Evolutionary conservation across 345 rosid species (phyloP), one percentile per base, ranked within the genome.

Genomic region (Gossypium turneri): DNA sequence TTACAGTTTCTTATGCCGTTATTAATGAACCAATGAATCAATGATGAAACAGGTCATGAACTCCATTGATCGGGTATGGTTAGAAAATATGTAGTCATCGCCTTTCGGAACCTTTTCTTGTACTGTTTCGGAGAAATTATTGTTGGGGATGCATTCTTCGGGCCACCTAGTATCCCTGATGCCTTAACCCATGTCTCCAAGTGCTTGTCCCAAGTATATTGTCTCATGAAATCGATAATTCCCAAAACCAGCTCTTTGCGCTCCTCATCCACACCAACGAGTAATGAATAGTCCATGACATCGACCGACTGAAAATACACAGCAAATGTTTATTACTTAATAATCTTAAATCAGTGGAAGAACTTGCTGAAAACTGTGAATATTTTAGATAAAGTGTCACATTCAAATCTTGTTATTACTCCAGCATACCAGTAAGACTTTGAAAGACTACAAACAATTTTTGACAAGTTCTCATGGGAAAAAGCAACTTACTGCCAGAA

Each of bases 191-290:
- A 93, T 13, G 99, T 92, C 90, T 96, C 99, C 77, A 96, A 82
- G 52, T 96, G 98, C 85, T 96, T 96, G 83, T 96, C 99, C 99
- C 99, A 96, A 67, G 99, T 96, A 82, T 96, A 96, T 72, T 96
- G 97, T 86, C 99, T 88, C 92, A 93, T 86, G 90, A 86, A 93
- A 85, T 96, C 99, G 12, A 96, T 96, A 76, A 96, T 96, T 51
- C 99, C 99, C 62, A 96, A 66, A 53, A 96, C 98, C 77, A 96
- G 86, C 78, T 93, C 99, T 61, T 93, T 90, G 41, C 86, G 83
- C 81, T 91, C 98, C 12, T 86, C 86, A 12, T 96, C 99, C 80
- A 93, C 90, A 17, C 99, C 99, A 79, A 96, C 99, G 51, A 96
- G 87, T 82, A 96, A 81, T 0, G 99, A 96, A 78, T 96, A 96